phyloP scores from a whole-genome alignment of 371 early-diverging fungal species.

The Phascolomyces articulosus region DNA sequence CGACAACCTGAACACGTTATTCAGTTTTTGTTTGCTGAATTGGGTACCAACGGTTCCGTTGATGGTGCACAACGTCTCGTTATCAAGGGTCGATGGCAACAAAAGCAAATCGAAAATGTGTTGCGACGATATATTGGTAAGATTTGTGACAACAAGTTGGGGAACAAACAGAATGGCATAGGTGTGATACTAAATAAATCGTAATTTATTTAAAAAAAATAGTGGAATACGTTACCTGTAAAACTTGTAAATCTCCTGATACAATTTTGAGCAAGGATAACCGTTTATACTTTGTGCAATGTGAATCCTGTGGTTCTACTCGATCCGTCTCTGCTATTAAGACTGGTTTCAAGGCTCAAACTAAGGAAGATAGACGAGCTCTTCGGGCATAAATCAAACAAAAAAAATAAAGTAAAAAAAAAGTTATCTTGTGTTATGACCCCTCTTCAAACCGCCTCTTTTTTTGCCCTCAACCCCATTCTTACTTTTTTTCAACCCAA shows the following conservation, averaged over 20 bases:
- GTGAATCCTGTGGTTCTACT: slow-evolving; percentile 97
- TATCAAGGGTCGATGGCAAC: slow-evolving; percentile 99
- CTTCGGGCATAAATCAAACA: slow-evolving; percentile 37
- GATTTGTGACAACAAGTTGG: too few relatives aligned
- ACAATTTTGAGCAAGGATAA: slow-evolving; percentile 98
- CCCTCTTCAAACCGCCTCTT: too few relatives aligned
- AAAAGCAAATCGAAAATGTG: slow-evolving; percentile 99
- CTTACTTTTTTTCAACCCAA: too few relatives aligned
- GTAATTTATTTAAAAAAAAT: background rate
- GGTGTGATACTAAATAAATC: background rate
- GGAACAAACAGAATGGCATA: too few relatives aligned
- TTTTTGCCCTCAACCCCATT: background rate
- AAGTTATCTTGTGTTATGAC: too few relatives aligned
- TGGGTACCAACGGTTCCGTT: slow-evolving; percentile 98
- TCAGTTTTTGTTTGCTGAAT: slow-evolving; percentile 97
- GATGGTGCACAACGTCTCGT: slow-evolving; percentile 94
- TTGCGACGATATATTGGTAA: slow-evolving; percentile 96
- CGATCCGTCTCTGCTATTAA: slow-evolving; percentile 98
- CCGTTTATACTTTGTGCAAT: slow-evolving; percentile 97
- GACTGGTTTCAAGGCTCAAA: slow-evolving; percentile 97
- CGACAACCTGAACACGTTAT: slow-evolving; percentile 97
- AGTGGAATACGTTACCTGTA: slow-evolving; percentile 99
- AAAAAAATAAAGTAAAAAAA: background rate
- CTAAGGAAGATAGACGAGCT: slow-evolving; percentile 68
- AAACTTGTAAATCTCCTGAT: slow-evolving; percentile 98